Conservation (phyloP, 176 grass and related monocot genomes). For the Rhynchospora pubera region DNA sequence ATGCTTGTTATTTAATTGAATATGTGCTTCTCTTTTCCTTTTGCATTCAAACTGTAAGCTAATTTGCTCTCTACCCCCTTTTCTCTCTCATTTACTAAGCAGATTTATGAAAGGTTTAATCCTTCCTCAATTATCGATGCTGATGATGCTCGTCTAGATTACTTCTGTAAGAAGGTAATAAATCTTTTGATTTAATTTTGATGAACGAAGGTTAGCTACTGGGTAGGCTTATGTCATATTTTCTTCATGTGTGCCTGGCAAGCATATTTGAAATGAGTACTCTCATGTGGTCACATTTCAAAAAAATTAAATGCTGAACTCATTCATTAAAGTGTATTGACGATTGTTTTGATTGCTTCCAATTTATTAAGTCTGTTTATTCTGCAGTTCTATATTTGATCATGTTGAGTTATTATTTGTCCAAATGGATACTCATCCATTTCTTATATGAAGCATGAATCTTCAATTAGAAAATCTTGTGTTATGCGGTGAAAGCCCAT, state of each 20-base stretch:
- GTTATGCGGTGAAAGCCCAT: neutral
- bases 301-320: neutral
- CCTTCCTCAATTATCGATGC: slow-evolving; percentile 56
- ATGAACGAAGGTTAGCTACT: slow-evolving; percentile 15
- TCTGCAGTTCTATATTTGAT: neutral
- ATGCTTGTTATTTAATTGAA: neutral
- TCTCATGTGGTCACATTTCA: neutral
- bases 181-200: neutral
- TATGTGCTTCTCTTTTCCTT: neutral
- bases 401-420: neutral
- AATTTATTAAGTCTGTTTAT: neutral
- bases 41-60: neutral
- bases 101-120: slow-evolving; percentile 84
- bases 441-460: neutral
- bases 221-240: neutral
- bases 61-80: neutral
- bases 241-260: neutral
- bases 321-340: neutral
- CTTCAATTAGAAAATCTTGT: neutral
- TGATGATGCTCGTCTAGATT: slow-evolving; percentile 67
- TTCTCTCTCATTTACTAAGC: slow-evolving; percentile 24
- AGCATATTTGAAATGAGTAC: neutral
- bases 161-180: slow-evolving; percentile 81
- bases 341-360: neutral
- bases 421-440: neutral